A percentile compares a stretch with the other conserved stretches of the same genome.
Conservation (phyloP, 2,329 filamentous ascomycete species). For the Fusarium liriodendri region DNA sequence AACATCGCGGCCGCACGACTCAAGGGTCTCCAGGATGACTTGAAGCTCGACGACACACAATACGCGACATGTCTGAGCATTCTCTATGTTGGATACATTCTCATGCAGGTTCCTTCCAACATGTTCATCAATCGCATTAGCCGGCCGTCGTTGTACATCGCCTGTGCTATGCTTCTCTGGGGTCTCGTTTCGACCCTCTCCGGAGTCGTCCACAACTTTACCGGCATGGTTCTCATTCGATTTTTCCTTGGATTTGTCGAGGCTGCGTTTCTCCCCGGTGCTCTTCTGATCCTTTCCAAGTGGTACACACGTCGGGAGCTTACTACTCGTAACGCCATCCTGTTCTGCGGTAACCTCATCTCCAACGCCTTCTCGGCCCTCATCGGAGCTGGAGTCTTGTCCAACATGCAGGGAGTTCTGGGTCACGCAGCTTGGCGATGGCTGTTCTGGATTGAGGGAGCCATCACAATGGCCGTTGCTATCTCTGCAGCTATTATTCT, state of each 20-base stretch:
- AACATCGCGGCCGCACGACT: conserved; percentile 76
- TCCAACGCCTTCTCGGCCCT: conserved; percentile 70
- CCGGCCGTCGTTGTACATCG: conserved; percentile 64
- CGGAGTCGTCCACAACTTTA: conserved; percentile 63
- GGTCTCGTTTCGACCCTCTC: conserved; percentile 69
- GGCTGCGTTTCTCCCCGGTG: conserved; percentile 73
- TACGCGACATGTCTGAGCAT: conserved; percentile 74
- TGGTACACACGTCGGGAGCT: conserved; percentile 74
- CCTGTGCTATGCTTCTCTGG: conserved; percentile 67
- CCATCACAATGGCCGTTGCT: conserved; percentile 61
- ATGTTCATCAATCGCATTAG: conserved; percentile 67
- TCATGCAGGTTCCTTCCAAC: conserved; percentile 72
- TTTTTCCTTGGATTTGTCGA: conserved; percentile 73
- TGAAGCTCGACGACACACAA: conserved; percentile 65
- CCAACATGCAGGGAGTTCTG: conserved; percentile 65
- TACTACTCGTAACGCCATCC: conserved; percentile 64
- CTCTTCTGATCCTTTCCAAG: conserved; percentile 71
- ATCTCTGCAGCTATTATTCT: conserved; percentile 60
- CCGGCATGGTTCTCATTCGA: conserved; percentile 64
- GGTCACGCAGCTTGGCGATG: conserved; percentile 70
- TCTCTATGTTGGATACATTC: conserved; percentile 73
- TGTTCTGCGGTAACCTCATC: conserved; percentile 70
- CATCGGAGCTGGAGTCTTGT: conserved; percentile 68
- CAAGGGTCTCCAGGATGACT: conserved; percentile 71
- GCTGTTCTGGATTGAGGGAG: conserved; percentile 71